Base-by-base conservation (phyloP, 2,329 filamentous ascomycete genomes). In the Verticillium tricorpus region DNA sequence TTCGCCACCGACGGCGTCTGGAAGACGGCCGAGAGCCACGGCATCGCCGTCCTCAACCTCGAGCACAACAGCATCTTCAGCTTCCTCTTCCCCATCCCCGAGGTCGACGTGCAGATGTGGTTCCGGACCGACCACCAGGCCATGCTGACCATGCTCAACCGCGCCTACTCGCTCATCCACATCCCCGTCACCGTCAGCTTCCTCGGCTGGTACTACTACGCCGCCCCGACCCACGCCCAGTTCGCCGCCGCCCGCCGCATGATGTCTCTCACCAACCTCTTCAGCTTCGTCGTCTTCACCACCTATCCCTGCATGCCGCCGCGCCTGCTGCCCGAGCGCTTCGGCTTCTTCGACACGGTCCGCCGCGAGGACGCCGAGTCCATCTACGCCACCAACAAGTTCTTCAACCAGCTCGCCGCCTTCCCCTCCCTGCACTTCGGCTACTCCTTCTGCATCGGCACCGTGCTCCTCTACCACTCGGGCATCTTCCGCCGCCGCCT, bases 231-330 rank as follows among this genome's bases (percentile, higher is more conserved):
- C 2, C 72, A 74, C 59, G 67, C 68, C 25, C 73, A 74, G 17
- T 77, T 77, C 59, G 73, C 73, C 1, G 69, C 69, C 5, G 75
- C 70, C 6, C 75, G 75, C 54, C 74, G 74, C 39, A 77, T 73
- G 67, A 77, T 76, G 80, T 85, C 85, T 28, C 78, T 87, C 67
- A 84, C 83, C 66, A 89, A 89, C 65, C 76, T 87, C 34, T 70
- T 85, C 60, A 85, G 85, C 55, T 88, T 89, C 65, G 67, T 83
- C 64, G 78, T 85, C 63, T 89, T 89, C 69, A 85, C 83, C n/a
- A 72, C 84, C 28, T 88, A 83, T 76, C 86, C 86, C 11, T 87
- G 84, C 69, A 88, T 88, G 84, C 85, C 85, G 1, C 85, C 85
- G 60, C 79, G 85, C 12, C 76, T 88, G 59, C 77, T 88, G 60